Evolutionary conservation across 192 early-diverging fungal species (phyloP).

Genomic region (Phlyctochytrium planicorne): DNA sequence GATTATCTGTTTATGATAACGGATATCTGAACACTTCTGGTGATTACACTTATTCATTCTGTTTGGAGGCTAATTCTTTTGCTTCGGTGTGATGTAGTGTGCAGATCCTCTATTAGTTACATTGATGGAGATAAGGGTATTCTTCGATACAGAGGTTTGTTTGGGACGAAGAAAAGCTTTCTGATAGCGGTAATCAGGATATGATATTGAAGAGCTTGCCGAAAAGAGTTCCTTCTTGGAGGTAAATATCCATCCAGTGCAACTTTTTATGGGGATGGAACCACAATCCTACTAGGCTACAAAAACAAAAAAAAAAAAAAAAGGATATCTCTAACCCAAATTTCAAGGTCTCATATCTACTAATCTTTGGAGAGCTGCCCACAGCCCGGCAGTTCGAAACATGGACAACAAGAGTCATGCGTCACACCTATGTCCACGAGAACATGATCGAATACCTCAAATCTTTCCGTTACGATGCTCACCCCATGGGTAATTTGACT

Average conservation of each 20-base stretch:
- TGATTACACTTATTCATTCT: neutral
- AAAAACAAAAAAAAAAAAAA: too few relatives aligned
- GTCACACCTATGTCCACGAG: slow-evolving; percentile 58
- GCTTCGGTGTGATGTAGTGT: slow-evolving; percentile 31
- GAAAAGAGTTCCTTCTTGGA: slow-evolving; percentile 65
- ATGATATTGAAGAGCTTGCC: slow-evolving; percentile 66
- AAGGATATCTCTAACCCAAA: too few relatives aligned
- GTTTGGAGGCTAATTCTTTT: too few relatives aligned
- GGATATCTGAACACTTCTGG: slow-evolving; percentile 63
- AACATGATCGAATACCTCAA: slow-evolving; percentile 55
- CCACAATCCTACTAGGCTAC: too few relatives aligned
- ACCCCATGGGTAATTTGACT: slow-evolving; percentile 41
- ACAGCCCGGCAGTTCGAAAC: slow-evolving; percentile 44
- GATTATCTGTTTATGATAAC: slow-evolving; percentile 32
- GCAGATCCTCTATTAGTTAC: slow-evolving; percentile 59
- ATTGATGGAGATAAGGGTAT: slow-evolving; percentile 72
- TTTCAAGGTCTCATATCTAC: slow-evolving; percentile 67
- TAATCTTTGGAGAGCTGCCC: slow-evolving; percentile 65
- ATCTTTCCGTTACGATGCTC: slow-evolving; percentile 62
- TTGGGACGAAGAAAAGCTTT: neutral
- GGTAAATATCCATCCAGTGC: too few relatives aligned
- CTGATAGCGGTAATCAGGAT: slow-evolving; percentile 46
- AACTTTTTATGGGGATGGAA: too few relatives aligned
- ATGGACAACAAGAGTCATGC: slow-evolving; percentile 55
- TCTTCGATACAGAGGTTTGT: slow-evolving; percentile 44